A percentile compares a stretch with the other conserved stretches of the same genome.
Evolutionary conservation across 2,329 filamentous ascomycete species (phyloP).

Genomic region (Fusarium xyrophilum): DNA sequence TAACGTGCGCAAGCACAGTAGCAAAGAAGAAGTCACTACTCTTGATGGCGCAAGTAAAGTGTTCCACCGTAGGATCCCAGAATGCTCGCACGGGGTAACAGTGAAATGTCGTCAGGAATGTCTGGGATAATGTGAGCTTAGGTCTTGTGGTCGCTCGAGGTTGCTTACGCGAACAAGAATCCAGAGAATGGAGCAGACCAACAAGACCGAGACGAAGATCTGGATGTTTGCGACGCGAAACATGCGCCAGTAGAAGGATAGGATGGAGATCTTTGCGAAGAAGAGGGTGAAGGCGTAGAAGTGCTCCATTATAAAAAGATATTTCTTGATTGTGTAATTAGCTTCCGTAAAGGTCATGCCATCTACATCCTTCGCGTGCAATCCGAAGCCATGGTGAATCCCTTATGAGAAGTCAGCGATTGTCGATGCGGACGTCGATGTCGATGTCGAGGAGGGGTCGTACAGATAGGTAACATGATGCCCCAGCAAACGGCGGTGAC

Average conservation of each 20-base stretch:
- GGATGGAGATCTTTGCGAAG: slow-evolving; percentile 42
- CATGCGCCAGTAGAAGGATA: slow-evolving; percentile 45
- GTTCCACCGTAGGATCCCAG: slow-evolving; percentile 16
- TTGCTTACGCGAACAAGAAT: slow-evolving; percentile 34
- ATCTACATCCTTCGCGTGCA: slow-evolving; percentile 24
- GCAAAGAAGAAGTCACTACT: slow-evolving; percentile 26
- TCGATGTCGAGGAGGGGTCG: not conserved
- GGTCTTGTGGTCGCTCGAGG: not conserved
- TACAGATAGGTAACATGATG: slow-evolving; percentile 28
- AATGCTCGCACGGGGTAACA: slow-evolving; percentile 29
- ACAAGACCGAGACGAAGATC: slow-evolving; percentile 35
- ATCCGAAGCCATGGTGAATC: slow-evolving; percentile 28
- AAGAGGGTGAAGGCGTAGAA: slow-evolving; percentile 43
- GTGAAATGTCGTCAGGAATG: slow-evolving; percentile 22
- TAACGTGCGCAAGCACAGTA: slow-evolving; percentile 37
- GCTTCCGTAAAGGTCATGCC: slow-evolving; percentile 11
- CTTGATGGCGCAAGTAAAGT: slow-evolving; percentile 40
- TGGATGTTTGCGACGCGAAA: slow-evolving; percentile 41
- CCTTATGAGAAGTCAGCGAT: slow-evolving; percentile 20
- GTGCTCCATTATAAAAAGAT: slow-evolving; percentile 39
- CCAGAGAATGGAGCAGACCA: slow-evolving; percentile 41
- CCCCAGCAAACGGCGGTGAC: slow-evolving; percentile 24
- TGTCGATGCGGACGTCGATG: not conserved
- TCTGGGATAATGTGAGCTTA: not conserved
- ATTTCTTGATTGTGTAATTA: slow-evolving; percentile 20